Conservation (phyloP, 2,329 filamentous ascomycete species). For the Cucurbitaria berberidis region DNA sequence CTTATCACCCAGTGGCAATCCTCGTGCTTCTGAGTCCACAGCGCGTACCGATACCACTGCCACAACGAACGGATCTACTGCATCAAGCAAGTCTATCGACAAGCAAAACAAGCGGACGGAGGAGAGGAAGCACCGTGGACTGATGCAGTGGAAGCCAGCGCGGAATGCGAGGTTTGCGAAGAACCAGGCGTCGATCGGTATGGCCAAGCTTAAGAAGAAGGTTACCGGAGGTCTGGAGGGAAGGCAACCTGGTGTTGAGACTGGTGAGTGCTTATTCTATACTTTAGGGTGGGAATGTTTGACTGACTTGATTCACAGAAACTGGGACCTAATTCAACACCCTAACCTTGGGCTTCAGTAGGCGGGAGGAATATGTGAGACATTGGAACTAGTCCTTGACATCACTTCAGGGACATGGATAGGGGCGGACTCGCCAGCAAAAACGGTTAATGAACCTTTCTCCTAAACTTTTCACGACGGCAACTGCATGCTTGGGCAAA, state of each 20-base stretch:
- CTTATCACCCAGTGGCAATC: constrained; percentile 29
- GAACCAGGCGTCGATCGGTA: constrained; percentile 80
- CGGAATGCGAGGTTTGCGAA: constrained; percentile 86
- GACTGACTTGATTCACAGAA: constrained; percentile 27
- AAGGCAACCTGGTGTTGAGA: constrained; percentile 87
- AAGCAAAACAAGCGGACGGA: constrained; percentile 72
- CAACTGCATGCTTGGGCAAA: not conserved
- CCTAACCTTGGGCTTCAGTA: not conserved
- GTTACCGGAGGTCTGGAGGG: constrained; percentile 75
- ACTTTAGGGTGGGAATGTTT: not conserved
- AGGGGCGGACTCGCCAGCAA: not conserved
- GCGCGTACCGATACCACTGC: constrained; percentile 36
- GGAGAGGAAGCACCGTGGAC: constrained; percentile 82
- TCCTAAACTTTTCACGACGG: not conserved
- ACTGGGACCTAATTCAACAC: constrained; percentile 23
- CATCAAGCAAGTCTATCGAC: constrained; percentile 64
- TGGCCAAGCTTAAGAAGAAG: constrained; percentile 77
- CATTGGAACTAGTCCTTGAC: not conserved
- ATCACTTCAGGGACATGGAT: not conserved
- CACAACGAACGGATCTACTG: constrained; percentile 21
- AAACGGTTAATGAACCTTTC: not conserved
- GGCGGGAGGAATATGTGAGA: not conserved
- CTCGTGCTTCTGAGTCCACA: constrained; percentile 36
- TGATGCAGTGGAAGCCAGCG: constrained; percentile 96
- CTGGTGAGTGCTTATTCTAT: constrained; percentile 49